Evolutionary conservation across 225 moss, liverwort and hornwort species (phyloP).

Genomic region (Straminergon stramineum): DNA sequence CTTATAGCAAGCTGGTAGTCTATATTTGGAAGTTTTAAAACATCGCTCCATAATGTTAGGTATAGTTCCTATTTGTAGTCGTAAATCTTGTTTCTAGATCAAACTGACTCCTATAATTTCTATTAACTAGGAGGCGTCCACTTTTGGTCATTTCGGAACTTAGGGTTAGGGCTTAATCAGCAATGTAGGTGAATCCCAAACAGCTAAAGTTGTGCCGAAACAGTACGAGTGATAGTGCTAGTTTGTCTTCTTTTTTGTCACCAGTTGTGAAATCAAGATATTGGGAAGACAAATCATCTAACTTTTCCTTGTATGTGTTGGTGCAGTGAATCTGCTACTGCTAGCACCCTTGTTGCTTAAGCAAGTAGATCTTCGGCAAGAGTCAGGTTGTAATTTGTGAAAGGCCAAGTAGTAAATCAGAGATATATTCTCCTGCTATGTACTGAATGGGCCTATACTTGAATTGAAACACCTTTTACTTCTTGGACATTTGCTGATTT

Average conservation of each 20-base stretch:
- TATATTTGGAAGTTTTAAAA: too few relatives aligned
- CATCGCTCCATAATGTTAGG: not conserved
- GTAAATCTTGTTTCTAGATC: not conserved
- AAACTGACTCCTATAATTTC: not conserved
- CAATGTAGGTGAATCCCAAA: not conserved
- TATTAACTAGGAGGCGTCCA: accelerated
- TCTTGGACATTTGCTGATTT: not conserved
- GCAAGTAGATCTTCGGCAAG: not conserved
- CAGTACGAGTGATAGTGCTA: not conserved
- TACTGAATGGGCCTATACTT: not conserved
- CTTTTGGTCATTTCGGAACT: too few relatives aligned
- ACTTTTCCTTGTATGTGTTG: not conserved
- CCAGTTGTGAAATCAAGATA: not conserved
- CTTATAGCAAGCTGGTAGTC: not conserved
- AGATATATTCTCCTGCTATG: not conserved
- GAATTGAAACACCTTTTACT: not conserved
- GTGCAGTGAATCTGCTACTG: constrained; percentile 50
- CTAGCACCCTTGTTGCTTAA: constrained; percentile 59
- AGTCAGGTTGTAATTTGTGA: not conserved
- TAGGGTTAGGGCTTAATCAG: not conserved
- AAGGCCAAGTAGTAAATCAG: not conserved
- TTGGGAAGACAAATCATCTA: not conserved
- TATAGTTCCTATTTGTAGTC: not conserved
- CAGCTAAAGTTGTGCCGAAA: not conserved
- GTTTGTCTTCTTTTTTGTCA: not conserved